These are phyloP conservation scores for Tillandsia leiboldiana DNA, from an alignment of 176 grass and related monocot species.

Conservation along the genomic window DNA sequence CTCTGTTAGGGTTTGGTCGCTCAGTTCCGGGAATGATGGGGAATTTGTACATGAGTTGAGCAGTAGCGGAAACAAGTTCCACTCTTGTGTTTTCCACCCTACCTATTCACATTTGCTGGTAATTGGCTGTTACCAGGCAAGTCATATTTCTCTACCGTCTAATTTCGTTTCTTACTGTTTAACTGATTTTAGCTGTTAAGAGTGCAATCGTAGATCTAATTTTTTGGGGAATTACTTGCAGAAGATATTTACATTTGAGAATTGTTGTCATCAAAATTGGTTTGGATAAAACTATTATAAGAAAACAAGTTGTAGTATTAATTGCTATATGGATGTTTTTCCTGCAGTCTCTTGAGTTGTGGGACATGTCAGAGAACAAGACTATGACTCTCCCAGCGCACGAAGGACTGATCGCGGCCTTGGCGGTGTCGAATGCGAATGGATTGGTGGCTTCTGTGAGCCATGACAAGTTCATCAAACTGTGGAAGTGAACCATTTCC, in stretches of 20 bases:
- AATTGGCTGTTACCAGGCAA: constrained; percentile 23
- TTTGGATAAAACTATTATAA: too few species aligned
- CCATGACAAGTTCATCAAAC: constrained; percentile 14
- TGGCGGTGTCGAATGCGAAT: constrained; percentile 11
- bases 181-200: too few species aligned
- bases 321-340: not conserved
- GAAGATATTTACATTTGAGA: too few species aligned
- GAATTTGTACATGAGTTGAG: constrained; percentile 17
- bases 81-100: constrained; percentile 26
- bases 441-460: constrained; percentile 18
- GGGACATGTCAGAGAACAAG: constrained; percentile 21
- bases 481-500: constrained; percentile 14
- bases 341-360: constrained; percentile 19
- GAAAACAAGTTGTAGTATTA: not conserved
- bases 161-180: not conserved
- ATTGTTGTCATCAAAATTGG: too few species aligned
- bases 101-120: constrained; percentile 10
- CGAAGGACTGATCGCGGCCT: constrained; percentile 11
- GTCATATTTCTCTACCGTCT: not conserved
- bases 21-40: constrained; percentile 14
- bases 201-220: too few species aligned
- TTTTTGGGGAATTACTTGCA: too few species aligned
- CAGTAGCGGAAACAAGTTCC: constrained; percentile 21
- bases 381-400: constrained; percentile 12
- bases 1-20: constrained; percentile 22